phyloP scores from a whole-genome alignment of 192 early-diverging fungal species.

The Entophlyctis helioformis region DNA sequence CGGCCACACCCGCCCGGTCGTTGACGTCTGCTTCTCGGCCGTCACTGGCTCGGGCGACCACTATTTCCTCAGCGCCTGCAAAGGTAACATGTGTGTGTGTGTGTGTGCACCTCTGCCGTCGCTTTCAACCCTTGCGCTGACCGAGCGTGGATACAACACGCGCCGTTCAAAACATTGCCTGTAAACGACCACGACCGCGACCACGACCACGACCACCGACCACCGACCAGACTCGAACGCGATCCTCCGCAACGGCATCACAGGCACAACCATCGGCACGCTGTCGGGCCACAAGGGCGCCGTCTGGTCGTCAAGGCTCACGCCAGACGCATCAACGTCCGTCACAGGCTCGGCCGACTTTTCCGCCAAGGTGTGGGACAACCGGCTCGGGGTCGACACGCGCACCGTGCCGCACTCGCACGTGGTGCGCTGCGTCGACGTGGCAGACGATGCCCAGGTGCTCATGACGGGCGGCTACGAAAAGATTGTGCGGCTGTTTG shows the following conservation, averaged over 20 bases:
- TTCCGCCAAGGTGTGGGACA: conserved; percentile 78
- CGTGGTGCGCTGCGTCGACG: conserved; percentile 76
- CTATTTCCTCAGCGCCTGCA: conserved; percentile 79
- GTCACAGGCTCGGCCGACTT: conserved; percentile 92
- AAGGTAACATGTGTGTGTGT: too few relatives aligned
- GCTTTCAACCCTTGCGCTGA: background rate
- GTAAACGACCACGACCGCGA: background rate
- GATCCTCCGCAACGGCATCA: background rate
- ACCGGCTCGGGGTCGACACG: conserved; percentile 58
- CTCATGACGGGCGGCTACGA: conserved; percentile 78
- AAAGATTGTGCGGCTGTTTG: conserved; percentile 71
- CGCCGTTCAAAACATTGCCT: background rate
- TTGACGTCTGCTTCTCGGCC: conserved; percentile 72
- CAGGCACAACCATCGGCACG: conserved; percentile 51
- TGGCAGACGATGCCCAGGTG: conserved; percentile 54
- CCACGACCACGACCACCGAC: background rate
- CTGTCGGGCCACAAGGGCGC: conserved; percentile 70
- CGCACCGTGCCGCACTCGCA: conserved; percentile 63
- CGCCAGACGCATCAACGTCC: conserved; percentile 60
- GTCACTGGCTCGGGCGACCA: conserved; percentile 57
- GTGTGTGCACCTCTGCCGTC: conserved; percentile 1
- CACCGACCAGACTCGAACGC: background rate
- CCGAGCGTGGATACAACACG: background rate
- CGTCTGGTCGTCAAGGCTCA: conserved; percentile 77
- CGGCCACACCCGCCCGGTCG: conserved; percentile 82